Base-by-base conservation (phyloP, 768 basidiomycete species). In the Glaciozyma martinii region DNA sequence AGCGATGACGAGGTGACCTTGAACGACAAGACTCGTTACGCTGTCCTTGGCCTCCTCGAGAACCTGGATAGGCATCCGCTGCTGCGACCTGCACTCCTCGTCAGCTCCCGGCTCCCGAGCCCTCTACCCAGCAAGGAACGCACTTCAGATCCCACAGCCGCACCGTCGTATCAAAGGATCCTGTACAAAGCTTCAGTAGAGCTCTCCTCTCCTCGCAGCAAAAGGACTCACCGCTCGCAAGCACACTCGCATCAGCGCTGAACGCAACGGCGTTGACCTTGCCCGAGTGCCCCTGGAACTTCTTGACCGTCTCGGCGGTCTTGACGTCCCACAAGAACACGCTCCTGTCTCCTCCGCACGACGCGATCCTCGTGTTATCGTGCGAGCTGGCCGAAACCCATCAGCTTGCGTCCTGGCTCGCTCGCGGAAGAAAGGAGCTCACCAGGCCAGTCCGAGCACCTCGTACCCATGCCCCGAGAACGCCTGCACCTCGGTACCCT, bases 271-370 rank as follows among this genome's bases (percentile, higher is more conserved):
- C 81, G 77, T 92, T 86, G 56, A 98, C 87, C 75, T 90, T 92
- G 23, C 89, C 84, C 81, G 89, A 83, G 76, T 99, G 95, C 0
- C 91, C 95, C 23, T 88, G 78, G 66, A 95, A 80, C 61, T 93
- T 81, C 47, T 91, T 81, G 49, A 86, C 85, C 1, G 93, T 90
- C 53, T 84, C 82, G 18, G 90, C 94, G 40, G 87, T 84, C 23
- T 86, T 83, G 15, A 99, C 95, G 74, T 99, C 95, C 94, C 94
- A 98, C 29, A 95, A 77, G 71, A 95, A 95, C 1, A 95, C 85
- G 58, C 86, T 85, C 67, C 90, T 85, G 76, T 99, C 94, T 9
- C 94, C 94, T 40, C 94, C 94, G 29, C 87, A 89, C 5, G 90
- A 93, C 19, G 87, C 92, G 72, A 99, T 92, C 73, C 87, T 87